phyloP scores from a whole-genome alignment of 371 early-diverging fungal genomes.

The Thermomucor indicae-seudaticae region DNA sequence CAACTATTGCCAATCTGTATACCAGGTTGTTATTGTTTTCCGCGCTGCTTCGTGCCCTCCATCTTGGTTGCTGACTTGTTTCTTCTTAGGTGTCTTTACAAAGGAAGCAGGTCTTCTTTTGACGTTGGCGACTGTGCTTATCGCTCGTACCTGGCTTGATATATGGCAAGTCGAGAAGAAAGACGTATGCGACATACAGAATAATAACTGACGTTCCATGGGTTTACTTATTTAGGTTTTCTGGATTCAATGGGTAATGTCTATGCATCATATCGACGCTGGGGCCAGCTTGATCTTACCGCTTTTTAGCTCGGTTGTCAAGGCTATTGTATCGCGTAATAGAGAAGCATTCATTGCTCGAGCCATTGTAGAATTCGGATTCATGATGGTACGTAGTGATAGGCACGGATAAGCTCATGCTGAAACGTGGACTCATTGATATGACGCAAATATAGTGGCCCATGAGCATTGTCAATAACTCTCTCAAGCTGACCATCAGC shows the following conservation, averaged over 20 bases:
- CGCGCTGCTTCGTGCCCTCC: neutral
- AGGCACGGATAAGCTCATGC: neutral
- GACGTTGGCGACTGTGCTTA: conserved; percentile 58
- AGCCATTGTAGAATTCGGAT: conserved; percentile 62
- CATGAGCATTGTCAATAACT: conserved; percentile 72
- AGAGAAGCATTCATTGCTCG: conserved; percentile 59
- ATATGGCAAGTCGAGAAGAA: conserved; percentile 39
- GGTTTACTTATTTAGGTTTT: conserved; percentile 43
- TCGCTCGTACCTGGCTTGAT: conserved; percentile 74
- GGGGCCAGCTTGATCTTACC: neutral
- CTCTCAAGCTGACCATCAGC: conserved; percentile 66
- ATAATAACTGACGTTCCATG: neutral
- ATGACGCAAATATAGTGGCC: conserved; percentile 73
- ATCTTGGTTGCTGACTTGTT: neutral
- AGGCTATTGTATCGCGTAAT: conserved; percentile 69
- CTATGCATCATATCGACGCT: neutral
- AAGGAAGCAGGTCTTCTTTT: conserved; percentile 66
- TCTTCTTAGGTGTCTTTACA: conserved; percentile 44
- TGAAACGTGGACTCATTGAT: conserved; percentile 1
- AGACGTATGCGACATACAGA: neutral
- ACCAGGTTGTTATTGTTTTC: conserved; percentile 38
- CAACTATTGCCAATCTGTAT: conserved; percentile 70
- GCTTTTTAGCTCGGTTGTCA: conserved; percentile 53
- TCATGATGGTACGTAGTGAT: conserved; percentile 62
- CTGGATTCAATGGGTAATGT: conserved; percentile 63